A percentile compares a stretch with the other conserved stretches of the same genome.
Evolutionary conservation across 495 filamentous ascomycete genomes (phyloP).

Genomic region (Bacidia rubella): DNA sequence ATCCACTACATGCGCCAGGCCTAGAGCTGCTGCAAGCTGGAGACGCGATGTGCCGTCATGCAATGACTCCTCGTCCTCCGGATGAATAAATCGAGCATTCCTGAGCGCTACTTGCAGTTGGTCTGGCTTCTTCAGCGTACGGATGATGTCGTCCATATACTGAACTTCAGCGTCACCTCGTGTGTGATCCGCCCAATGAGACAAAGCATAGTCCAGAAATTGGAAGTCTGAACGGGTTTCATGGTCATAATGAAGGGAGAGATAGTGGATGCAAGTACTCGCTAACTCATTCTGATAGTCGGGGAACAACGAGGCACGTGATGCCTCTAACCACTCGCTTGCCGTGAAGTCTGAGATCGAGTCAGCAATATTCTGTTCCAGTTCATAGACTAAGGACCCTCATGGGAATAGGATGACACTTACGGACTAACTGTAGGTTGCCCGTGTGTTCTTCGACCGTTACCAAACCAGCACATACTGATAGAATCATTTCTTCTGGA

Average conservation of each 20-base stretch:
- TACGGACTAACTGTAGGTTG: neutral
- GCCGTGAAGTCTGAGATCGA: too few relatives aligned
- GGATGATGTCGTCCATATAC: neutral
- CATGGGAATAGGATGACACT: neutral
- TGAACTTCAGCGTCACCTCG: neutral
- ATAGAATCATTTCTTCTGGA: constrained; percentile 6
- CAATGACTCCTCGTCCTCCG: neutral
- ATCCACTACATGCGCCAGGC: neutral
- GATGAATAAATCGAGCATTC: neutral
- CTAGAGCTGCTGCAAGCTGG: neutral
- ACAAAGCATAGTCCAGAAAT: neutral
- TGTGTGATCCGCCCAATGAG: neutral
- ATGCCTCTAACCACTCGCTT: neutral
- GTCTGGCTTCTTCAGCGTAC: neutral
- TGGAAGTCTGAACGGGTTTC: neutral
- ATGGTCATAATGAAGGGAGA: neutral
- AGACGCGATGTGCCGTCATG: neutral
- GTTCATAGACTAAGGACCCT: neutral
- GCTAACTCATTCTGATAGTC: neutral
- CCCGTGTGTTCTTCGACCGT: constrained; percentile 2
- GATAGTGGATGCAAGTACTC: neutral
- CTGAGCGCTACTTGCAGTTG: neutral
- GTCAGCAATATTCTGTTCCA: neutral
- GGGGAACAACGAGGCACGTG: neutral
- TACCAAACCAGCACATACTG: constrained; percentile 19